Percentiles rank a stretch among this genome's conserved stretches.
Conservation (phyloP, 495 filamentous ascomycete species). For the Elasticomyces elasticus region DNA sequence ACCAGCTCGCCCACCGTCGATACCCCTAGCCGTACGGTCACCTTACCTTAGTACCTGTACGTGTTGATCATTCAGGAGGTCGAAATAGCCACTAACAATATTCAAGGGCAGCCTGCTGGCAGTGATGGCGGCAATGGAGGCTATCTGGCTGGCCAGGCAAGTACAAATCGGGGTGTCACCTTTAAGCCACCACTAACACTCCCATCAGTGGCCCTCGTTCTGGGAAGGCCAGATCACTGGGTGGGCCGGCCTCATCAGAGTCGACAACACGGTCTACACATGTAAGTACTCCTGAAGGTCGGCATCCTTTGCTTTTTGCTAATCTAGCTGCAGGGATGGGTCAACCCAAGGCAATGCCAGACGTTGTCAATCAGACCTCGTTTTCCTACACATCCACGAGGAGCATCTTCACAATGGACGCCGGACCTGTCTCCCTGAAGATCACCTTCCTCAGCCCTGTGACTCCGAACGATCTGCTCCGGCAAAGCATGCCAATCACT, state of each 20-base stretch:
- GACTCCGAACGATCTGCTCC: slow-evolving; percentile 44
- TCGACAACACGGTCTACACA: slow-evolving; percentile 44
- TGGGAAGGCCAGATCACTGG: slow-evolving; percentile 38
- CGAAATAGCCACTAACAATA: neutral
- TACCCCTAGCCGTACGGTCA: slow-evolving; percentile 49
- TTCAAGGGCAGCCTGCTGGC: slow-evolving; percentile 36
- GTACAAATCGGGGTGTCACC: no score
- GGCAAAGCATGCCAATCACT: slow-evolving; percentile 47
- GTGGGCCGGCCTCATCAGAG: slow-evolving; percentile 49
- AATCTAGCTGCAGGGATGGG: no score
- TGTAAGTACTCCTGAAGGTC: no score
- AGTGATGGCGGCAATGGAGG: slow-evolving; percentile 47
- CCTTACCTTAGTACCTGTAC: slow-evolving; percentile 47
- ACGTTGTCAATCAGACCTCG: slow-evolving; percentile 41
- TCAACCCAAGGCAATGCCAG: slow-evolving; percentile 24
- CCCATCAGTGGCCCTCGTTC: slow-evolving; percentile 36
- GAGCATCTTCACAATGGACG: slow-evolving; percentile 47
- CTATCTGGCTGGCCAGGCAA: slow-evolving; percentile 47
- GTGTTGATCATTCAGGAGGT: neutral
- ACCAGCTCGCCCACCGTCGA: slow-evolving; percentile 46
- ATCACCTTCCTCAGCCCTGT: slow-evolving; percentile 51
- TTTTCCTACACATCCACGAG: slow-evolving; percentile 50
- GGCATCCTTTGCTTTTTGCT: no score
- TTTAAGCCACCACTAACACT: no score
- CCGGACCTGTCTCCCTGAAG: slow-evolving; percentile 40